A percentile compares a stretch with the other conserved stretches of the same genome.
phyloP scores from a whole-genome alignment of 139 green algal species.

The Chlorella sorokiniana region DNA sequence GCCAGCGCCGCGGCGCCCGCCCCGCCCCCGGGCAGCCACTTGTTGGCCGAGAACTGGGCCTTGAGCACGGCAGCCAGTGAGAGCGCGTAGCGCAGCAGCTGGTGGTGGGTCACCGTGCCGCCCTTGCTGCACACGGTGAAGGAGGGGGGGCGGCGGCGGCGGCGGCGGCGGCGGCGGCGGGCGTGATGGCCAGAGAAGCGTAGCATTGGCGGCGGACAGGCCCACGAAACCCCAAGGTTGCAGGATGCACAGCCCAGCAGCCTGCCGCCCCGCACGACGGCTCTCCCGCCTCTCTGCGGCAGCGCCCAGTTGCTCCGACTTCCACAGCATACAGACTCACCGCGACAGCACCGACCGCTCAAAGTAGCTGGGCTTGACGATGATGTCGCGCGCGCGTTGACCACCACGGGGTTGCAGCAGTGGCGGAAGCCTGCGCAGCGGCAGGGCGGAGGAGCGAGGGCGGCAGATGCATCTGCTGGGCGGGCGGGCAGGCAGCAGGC shows the following conservation, averaged over 20 bases:
- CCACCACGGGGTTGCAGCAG: not conserved
- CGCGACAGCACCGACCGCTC: not conserved
- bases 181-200: not conserved
- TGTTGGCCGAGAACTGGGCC: conserved; percentile 17
- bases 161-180: not conserved
- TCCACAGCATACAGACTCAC: not conserved
- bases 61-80: conserved; percentile 22
- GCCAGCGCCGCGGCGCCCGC: not conserved
- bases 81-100: conserved; percentile 5
- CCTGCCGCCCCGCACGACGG: no score
- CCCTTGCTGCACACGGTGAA: not conserved
- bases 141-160: not conserved
- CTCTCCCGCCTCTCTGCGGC: no score
- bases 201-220: no score
- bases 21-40: conserved; percentile 18
- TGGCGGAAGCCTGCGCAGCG: conserved; percentile 15
- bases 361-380: conserved; percentile 18
- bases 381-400: conserved; percentile 10
- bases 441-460: not conserved
- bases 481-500: no score
- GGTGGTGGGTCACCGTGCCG: not conserved
- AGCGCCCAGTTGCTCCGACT: not conserved
- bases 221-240: no score
- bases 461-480: not conserved
- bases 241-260: no score